phyloP scores from a whole-genome alignment of 495 filamentous ascomycete species.

The Podospora pseudoanserina region DNA sequence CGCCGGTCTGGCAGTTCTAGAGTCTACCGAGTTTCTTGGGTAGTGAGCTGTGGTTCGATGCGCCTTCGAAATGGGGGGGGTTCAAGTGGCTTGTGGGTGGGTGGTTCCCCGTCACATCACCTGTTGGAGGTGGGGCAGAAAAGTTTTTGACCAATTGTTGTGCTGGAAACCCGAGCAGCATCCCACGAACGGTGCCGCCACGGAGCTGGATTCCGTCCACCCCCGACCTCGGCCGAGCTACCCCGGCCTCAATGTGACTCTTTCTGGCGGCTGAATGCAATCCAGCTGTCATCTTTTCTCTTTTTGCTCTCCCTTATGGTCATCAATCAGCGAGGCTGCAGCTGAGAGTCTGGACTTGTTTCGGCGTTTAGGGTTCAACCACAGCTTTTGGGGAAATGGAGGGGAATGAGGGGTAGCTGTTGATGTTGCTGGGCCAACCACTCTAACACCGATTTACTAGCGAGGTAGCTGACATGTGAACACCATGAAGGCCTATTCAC shows the following conservation, averaged over 20 bases:
- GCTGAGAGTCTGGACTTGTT: not conserved
- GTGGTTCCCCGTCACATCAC: not conserved
- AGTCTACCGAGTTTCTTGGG: not conserved
- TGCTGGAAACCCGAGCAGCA: not conserved
- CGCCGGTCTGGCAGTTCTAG: not conserved
- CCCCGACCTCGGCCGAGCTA: constrained; percentile 22
- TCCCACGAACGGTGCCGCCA: constrained; percentile 1
- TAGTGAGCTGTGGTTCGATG: constrained; percentile 2
- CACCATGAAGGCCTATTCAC: not conserved
- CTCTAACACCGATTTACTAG: not conserved
- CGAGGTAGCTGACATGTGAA: not conserved
- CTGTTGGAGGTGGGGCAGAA: constrained; percentile 8
- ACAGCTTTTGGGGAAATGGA: not conserved
- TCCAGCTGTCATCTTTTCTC: not conserved
- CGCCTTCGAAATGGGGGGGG: not conserved
- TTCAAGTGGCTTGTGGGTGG: not conserved
- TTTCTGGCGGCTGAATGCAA: not conserved
- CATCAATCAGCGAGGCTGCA: not conserved
- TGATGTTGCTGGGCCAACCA: not conserved
- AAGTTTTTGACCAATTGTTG: constrained; percentile 12
- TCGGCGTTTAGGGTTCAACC: not conserved
- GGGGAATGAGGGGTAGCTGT: not conserved
- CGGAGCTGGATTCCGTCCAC: constrained; percentile 10
- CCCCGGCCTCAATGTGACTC: constrained; percentile 1
- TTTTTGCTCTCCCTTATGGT: not conserved